Evolutionary conservation across 768 basidiomycete species (phyloP).

Genomic region (Lentinula boryana): DNA sequence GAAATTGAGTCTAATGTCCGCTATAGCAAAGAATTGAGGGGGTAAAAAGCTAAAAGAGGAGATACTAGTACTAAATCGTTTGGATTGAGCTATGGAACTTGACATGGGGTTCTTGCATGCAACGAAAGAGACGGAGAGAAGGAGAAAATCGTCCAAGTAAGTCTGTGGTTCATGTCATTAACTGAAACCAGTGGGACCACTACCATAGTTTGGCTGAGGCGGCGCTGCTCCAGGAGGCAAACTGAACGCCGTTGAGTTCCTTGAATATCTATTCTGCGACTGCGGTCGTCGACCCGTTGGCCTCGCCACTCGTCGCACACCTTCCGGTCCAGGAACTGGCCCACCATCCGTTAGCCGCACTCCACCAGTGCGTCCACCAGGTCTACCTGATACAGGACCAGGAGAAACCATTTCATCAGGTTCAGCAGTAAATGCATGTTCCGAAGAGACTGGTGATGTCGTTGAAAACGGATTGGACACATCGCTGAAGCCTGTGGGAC

Average conservation of each 20-base stretch:
- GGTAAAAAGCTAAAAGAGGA: background rate
- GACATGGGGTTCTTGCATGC: background rate
- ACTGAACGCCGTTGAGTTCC: conserved; percentile 41
- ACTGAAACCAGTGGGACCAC: conserved; percentile 3
- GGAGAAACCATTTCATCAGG: conserved; percentile 22
- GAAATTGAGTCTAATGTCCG: background rate
- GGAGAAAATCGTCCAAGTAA: background rate
- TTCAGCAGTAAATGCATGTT: conserved; percentile 32
- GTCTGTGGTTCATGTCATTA: background rate
- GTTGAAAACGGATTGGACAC: conserved; percentile 54
- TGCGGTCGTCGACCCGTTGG: conserved; percentile 50
- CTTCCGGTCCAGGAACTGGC: conserved; percentile 72
- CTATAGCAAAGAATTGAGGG: background rate
- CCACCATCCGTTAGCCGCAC: conserved; percentile 79
- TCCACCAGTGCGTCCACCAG: conserved; percentile 39
- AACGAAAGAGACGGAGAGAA: background rate
- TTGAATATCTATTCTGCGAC: conserved; percentile 71
- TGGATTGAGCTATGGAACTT: background rate
- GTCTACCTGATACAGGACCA: conserved; percentile 29
- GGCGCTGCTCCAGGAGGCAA: conserved; percentile 77
- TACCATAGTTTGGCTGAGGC: conserved; percentile 33
- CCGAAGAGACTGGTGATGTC: conserved; percentile 32
- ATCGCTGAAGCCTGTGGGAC: conserved; percentile 34
- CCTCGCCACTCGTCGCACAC: conserved; percentile 75
- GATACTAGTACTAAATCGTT: background rate